Percentiles rank a stretch among this genome's conserved stretches.
phyloP scores from a whole-genome alignment of 2,329 filamentous ascomycete species.

The Parastagonospora nodorum region DNA sequence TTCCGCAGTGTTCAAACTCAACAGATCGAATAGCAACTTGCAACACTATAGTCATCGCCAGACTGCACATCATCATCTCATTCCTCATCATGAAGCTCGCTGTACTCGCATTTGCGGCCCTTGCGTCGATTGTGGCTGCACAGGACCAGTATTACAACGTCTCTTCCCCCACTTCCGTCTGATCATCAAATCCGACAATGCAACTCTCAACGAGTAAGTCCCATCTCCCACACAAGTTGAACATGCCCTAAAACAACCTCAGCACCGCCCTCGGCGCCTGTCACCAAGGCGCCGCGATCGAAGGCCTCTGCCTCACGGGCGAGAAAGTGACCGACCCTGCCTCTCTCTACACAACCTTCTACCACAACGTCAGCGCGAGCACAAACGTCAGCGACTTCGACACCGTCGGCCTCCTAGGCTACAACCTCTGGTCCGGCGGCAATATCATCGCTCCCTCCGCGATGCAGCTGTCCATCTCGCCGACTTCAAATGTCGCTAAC shows the following conservation, averaged over 20 bases:
- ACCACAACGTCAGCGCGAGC: conserved; percentile 32
- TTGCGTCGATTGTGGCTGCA: conserved; percentile 10
- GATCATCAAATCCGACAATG: conserved; percentile 22
- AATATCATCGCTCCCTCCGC: conserved; percentile 19
- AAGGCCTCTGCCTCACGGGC: conserved; percentile 41
- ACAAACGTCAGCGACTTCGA: conserved; percentile 8
- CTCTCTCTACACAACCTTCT: conserved; percentile 27
- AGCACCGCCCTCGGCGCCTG: conserved; percentile 33
- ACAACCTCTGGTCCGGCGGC: conserved; percentile 8
- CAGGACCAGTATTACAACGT: conserved; percentile 11
- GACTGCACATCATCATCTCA: no score
- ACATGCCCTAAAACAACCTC: neutral
- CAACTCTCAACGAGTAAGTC: conserved; percentile 19
- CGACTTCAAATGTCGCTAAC: conserved; percentile 47
- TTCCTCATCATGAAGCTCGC: conserved; percentile 10
- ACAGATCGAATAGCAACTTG: no score
- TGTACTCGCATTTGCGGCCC: conserved; percentile 2
- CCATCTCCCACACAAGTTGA: neutral
- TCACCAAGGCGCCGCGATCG: conserved; percentile 54
- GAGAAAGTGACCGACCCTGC: conserved; percentile 9
- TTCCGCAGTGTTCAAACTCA: no score
- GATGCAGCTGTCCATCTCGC: conserved; percentile 38
- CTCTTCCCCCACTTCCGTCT: conserved; percentile 27
- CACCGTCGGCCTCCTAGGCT: conserved; percentile 18
- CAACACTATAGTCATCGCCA: no score